Percentiles rank a stretch among this genome's conserved stretches.
Evolutionary conservation across 441 rosid genomes (phyloP).

Genomic region (Hura crepitans): DNA sequence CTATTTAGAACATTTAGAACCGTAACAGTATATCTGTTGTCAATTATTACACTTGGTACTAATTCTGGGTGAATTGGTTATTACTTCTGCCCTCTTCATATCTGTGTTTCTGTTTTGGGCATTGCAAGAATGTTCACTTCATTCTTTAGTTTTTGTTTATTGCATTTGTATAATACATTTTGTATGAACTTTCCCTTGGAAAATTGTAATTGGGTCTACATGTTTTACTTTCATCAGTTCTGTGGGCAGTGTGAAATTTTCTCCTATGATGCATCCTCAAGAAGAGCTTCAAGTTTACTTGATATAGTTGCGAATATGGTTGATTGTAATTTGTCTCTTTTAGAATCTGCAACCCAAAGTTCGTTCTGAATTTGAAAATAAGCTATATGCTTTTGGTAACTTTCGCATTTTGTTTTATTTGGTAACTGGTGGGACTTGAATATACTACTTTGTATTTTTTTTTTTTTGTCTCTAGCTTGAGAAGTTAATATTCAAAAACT

Average conservation of each 20-base stretch:
- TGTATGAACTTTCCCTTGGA: conserved; percentile 9
- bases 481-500: conserved; percentile 12
- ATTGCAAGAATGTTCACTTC: conserved; percentile 1
- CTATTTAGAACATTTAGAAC: too few species aligned
- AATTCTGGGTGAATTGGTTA: neutral
- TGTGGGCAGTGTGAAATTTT: conserved; percentile 5
- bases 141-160: conserved; percentile 4
- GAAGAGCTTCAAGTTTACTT: neutral
- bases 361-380: neutral
- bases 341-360: neutral
- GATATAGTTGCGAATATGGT: neutral
- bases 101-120: neutral
- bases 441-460: conserved; percentile 10
- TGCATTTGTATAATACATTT: neutral
- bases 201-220: conserved; percentile 4
- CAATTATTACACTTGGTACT: conserved; percentile 20
- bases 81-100: neutral
- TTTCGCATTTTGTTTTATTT: conserved; percentile 15
- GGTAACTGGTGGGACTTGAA: conserved; percentile 6
- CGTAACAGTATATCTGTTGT: too few species aligned
- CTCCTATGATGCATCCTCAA: neutral
- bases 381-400: neutral
- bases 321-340: neutral
- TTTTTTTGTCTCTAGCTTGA: conserved; percentile 9
- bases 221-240: conserved; percentile 5